Evolutionary conservation across 352 stramenopile species (phyloP).

Genomic region (Phytophthora rubi): DNA sequence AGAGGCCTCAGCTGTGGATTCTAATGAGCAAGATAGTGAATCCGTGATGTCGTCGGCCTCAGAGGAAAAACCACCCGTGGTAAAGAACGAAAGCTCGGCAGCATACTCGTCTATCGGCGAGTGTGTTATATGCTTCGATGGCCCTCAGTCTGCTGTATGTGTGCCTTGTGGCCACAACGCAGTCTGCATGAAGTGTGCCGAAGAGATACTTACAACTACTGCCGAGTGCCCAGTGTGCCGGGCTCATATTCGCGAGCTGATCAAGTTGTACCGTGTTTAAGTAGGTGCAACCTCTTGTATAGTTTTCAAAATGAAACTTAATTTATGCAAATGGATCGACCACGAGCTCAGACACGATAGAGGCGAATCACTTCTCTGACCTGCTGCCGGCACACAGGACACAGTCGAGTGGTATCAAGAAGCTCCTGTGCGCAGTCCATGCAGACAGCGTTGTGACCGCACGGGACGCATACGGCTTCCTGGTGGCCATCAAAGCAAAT

Average conservation of each 20-base stretch:
- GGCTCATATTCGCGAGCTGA: slow-evolving; percentile 69
- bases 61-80: slow-evolving; percentile 30
- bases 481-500: slow-evolving; percentile 87
- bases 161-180: slow-evolving; percentile 87
- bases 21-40: slow-evolving; percentile 13
- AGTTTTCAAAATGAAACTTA: slow-evolving; percentile 5
- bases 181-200: slow-evolving; percentile 79
- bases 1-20: background rate
- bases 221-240: slow-evolving; percentile 80
- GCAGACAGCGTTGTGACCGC: slow-evolving; percentile 88
- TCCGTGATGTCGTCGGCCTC: background rate
- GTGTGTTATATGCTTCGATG: slow-evolving; percentile 85
- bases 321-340: slow-evolving; percentile 8
- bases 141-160: slow-evolving; percentile 72
- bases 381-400: slow-evolving; percentile 75
- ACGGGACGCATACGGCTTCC: slow-evolving; percentile 80
- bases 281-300: background rate
- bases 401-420: slow-evolving; percentile 63
- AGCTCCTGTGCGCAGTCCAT: slow-evolving; percentile 80
- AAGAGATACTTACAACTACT: slow-evolving; percentile 65
- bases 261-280: slow-evolving; percentile 81
- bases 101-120: slow-evolving; percentile 62
- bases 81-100: slow-evolving; percentile 46
- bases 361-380: slow-evolving; percentile 83
- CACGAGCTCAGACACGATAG: slow-evolving; percentile 60